Evolutionary conservation across 139 green algal species (phyloP).

Genomic region (Picochlorum sp.): DNA sequence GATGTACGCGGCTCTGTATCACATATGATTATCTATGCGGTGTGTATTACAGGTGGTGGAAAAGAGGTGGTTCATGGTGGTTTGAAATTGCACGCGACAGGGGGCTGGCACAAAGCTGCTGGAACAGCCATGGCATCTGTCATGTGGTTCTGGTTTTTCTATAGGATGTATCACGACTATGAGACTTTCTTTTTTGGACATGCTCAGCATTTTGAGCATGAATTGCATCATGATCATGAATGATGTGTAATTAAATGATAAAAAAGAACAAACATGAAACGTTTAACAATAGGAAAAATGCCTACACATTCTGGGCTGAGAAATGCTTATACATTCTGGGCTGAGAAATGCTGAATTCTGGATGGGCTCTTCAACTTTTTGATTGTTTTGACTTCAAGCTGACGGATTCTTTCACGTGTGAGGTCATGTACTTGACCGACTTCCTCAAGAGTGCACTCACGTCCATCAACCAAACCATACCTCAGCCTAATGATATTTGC

Average conservation of each 20-base stretch:
- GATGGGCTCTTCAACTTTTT: constrained; percentile 60
- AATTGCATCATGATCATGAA: constrained; percentile 12
- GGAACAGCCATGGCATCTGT: constrained; percentile 47
- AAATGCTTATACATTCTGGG: not conserved
- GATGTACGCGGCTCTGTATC: not conserved
- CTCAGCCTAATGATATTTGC: constrained; percentile 75
- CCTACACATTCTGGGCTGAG: too few relatives aligned
- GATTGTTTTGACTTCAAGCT: constrained; percentile 92
- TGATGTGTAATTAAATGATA: constrained; percentile 4
- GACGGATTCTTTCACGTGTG: constrained; percentile 94
- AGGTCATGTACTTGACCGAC: constrained; percentile 42
- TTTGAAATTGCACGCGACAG: constrained; percentile 51
- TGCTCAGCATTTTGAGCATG: constrained; percentile 44
- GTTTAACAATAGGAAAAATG: not conserved
- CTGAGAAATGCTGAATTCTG: constrained; percentile 12
- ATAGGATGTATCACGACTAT: constrained; percentile 58
- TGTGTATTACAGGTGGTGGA: constrained; percentile 12
- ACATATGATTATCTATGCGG: not conserved
- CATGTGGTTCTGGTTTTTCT: constrained; percentile 75
- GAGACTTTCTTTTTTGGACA: constrained; percentile 40
- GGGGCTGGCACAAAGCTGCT: constrained; percentile 35
- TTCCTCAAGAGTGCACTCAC: constrained; percentile 81
- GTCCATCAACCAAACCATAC: constrained; percentile 75
- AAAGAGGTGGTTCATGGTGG: constrained; percentile 34
- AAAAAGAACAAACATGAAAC: not conserved